Evolutionary conservation across 176 grass and related monocot genomes (phyloP).

Genomic region (Microstegium vimineum): DNA sequence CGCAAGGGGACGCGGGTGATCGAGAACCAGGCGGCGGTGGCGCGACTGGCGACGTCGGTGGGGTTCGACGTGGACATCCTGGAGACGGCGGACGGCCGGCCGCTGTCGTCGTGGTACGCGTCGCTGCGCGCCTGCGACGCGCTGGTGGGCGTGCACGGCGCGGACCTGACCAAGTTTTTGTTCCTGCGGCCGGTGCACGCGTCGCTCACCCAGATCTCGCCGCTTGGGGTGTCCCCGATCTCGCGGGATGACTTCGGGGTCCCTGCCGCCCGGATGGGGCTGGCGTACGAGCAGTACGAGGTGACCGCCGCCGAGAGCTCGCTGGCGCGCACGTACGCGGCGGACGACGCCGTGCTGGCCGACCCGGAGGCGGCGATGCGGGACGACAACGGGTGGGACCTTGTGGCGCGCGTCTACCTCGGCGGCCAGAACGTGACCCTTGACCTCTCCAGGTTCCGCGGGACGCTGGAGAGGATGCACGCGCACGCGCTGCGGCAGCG

Average conservation of each 20-base stretch:
- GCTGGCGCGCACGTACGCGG: conserved; percentile 20
- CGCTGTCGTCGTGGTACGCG: conserved; percentile 28
- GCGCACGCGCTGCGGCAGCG: background rate
- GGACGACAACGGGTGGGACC: conserved; percentile 11
- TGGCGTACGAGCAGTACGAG: conserved; percentile 61
- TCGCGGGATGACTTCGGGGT: conserved; percentile 31
- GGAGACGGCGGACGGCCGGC: conserved; percentile 32
- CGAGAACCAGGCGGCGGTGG: conserved; percentile 58
- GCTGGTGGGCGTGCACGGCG: conserved; percentile 78
- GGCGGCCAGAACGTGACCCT: conserved; percentile 62
- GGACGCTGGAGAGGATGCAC: conserved; percentile 25
- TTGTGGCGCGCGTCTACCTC: conserved; percentile 41
- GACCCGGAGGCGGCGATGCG: conserved; percentile 35
- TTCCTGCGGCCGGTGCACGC: conserved; percentile 50
- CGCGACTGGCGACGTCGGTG: background rate
- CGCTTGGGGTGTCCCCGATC: conserved; percentile 29
- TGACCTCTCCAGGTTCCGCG: conserved; percentile 27
- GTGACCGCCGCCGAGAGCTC: conserved; percentile 52
- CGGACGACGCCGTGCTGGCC: conserved; percentile 24
- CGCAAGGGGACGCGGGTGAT: conserved; percentile 60
- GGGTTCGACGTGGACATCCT: conserved; percentile 60
- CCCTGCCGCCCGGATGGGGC: conserved; percentile 19
- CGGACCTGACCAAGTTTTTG: conserved; percentile 62
- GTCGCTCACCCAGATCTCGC: conserved; percentile 47
- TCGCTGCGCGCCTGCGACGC: conserved; percentile 52